phyloP scores from a whole-genome alignment of 345 rosid genomes.

The Mallotus nudiflorus region DNA sequence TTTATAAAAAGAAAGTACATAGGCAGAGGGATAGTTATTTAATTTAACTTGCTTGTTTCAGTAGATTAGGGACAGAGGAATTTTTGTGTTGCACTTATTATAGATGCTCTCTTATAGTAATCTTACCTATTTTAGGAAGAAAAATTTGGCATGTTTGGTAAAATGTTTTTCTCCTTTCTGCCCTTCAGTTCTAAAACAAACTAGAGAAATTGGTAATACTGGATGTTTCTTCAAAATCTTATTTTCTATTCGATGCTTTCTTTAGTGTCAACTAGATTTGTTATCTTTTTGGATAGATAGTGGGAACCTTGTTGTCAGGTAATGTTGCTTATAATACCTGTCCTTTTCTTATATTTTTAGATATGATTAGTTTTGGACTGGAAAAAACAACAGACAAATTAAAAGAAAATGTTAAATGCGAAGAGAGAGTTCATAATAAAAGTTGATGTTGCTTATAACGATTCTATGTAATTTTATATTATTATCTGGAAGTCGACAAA shows the following conservation, averaged over 20 bases:
- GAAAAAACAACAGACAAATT: background rate
- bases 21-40: too few relatives aligned
- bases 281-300: slow-evolving; percentile 7
- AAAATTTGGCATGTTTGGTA: too few relatives aligned
- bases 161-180: too few relatives aligned
- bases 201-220: too few relatives aligned
- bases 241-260: background rate
- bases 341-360: background rate
- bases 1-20: too few relatives aligned
- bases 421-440: background rate
- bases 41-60: too few relatives aligned
- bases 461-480: background rate
- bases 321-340: background rate
- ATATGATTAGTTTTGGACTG: background rate
- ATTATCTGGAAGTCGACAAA: background rate
- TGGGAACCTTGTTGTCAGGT: background rate
- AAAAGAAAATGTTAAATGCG: background rate
- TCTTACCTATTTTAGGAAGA: too few relatives aligned
- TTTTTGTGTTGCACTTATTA: too few relatives aligned
- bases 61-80: too few relatives aligned
- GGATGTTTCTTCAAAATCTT: background rate
- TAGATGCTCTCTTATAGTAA: too few relatives aligned
- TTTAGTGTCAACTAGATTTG: background rate
- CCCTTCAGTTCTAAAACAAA: too few relatives aligned
- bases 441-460: background rate